Evolutionary conservation across 164 flowering plant genomes (phyloP).

Genomic region (Sedum album): DNA sequence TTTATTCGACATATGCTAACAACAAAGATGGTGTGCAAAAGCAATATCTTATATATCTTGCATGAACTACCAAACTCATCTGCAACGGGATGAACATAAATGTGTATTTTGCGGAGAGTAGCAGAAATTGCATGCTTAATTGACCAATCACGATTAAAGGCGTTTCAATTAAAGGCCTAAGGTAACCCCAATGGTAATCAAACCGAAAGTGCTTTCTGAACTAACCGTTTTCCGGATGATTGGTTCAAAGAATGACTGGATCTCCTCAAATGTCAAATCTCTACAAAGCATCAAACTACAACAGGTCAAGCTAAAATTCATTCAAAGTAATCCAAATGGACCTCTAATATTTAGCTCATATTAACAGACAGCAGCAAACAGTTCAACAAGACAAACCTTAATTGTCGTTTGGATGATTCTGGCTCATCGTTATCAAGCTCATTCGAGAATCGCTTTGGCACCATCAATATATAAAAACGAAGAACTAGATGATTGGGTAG

Average conservation of each 20-base stretch:
- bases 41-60: neutral
- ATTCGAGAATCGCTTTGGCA: conserved; percentile 21
- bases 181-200: neutral
- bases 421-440: conserved; percentile 14
- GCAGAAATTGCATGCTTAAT: neutral
- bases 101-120: neutral
- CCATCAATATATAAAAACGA: conserved; percentile 18
- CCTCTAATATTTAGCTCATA: neutral
- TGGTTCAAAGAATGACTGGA: conserved; percentile 25
- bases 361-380: neutral
- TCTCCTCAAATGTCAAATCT: conserved; percentile 18
- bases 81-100: neutral
- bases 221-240: conserved; percentile 40
- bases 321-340: neutral
- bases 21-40: neutral
- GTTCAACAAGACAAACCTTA: conserved; percentile 12
- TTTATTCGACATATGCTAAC: neutral
- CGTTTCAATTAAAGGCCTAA: neutral
- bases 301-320: conserved; percentile 15
- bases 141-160: neutral
- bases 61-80: neutral
- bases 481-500: neutral
- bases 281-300: conserved; percentile 22
- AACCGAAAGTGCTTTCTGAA: neutral
- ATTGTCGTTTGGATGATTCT: conserved; percentile 19